Evolutionary conservation across 345 rosid genomes (phyloP).

Genomic region (Salix udensis): DNA sequence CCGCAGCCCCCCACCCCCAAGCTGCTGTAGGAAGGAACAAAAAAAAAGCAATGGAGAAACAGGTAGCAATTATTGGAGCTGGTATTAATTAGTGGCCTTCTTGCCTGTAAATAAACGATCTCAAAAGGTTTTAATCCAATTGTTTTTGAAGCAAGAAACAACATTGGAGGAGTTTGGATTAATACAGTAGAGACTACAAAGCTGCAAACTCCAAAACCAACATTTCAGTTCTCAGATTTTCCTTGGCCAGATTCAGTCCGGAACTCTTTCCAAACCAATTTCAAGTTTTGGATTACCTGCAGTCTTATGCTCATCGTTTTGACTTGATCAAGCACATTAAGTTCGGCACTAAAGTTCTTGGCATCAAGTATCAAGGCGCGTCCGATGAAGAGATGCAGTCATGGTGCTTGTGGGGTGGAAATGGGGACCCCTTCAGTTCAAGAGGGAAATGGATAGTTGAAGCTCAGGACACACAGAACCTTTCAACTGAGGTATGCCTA

Average conservation of each 20-base stretch:
- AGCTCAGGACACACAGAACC: slow-evolving; percentile 14
- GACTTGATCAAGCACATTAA: slow-evolving; percentile 30
- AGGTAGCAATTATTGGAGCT: not conserved
- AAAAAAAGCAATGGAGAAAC: not conserved
- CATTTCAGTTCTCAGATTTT: slow-evolving; percentile 36
- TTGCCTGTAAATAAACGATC: not conserved
- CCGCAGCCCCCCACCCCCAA: too few species aligned
- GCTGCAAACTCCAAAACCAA: too few species aligned
- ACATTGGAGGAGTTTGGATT: too few species aligned
- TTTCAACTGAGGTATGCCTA: not conserved
- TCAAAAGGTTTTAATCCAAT: not conserved
- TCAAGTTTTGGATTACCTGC: slow-evolving; percentile 31
- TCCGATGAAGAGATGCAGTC: slow-evolving; percentile 20
- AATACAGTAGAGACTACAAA: too few species aligned
- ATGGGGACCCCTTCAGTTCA: too few species aligned
- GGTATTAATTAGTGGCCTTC: not conserved
- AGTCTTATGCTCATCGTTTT: slow-evolving; percentile 32
- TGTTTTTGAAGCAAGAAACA: not conserved
- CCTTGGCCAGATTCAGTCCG: slow-evolving; percentile 43
- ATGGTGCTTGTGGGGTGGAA: too few species aligned
- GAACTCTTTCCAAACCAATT: slow-evolving; percentile 21
- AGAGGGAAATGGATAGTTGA: slow-evolving; percentile 37
- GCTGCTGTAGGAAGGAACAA: too few species aligned
- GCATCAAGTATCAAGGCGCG: slow-evolving; percentile 16
- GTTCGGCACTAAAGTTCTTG: too few species aligned